A percentile compares a stretch with the other conserved stretches of the same genome.
These are phyloP conservation scores for Salix suchowensis DNA, from an alignment of 345 rosid species.

Conservation along the genomic window DNA sequence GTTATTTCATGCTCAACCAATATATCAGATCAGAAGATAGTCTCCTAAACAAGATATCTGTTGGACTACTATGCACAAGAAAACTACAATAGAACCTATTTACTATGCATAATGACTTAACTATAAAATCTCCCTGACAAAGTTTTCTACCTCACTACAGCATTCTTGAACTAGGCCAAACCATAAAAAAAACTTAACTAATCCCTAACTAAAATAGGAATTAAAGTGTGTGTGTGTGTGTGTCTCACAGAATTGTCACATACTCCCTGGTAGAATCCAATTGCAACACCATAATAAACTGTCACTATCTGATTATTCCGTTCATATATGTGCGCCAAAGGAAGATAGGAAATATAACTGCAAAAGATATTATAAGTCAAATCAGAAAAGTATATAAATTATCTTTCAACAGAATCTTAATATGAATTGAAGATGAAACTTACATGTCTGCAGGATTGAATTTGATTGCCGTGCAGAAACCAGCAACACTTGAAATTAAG, in stretches of 20 bases:
- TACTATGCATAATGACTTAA: background rate
- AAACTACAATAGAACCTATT: background rate
- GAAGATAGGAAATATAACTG: constrained; percentile 32
- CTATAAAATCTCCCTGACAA: no score
- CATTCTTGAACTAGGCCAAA: no score
- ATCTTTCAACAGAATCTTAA: background rate
- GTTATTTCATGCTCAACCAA: background rate
- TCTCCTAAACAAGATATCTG: background rate
- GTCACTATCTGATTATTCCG: constrained; percentile 10
- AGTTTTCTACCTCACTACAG: no score
- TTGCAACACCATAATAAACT: constrained; percentile 13
- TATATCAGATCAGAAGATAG: background rate
- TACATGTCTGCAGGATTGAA: constrained; percentile 24
- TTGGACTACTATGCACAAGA: background rate
- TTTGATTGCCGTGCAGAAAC: constrained; percentile 9
- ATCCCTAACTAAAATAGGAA: no score
- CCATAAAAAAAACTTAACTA: no score
- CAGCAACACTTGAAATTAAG: constrained; percentile 23
- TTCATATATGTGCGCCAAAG: constrained; percentile 32
- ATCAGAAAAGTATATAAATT: background rate
- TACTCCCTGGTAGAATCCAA: constrained; percentile 28
- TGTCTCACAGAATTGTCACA: background rate
- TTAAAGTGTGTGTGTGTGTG: no score
- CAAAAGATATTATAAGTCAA: background rate
- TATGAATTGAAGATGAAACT: constrained; percentile 13